A percentile compares a stretch with the other conserved stretches of the same genome.
phyloP scores from a whole-genome alignment of 208 protist genomes.

The Wallacemonas sp. region DNA sequence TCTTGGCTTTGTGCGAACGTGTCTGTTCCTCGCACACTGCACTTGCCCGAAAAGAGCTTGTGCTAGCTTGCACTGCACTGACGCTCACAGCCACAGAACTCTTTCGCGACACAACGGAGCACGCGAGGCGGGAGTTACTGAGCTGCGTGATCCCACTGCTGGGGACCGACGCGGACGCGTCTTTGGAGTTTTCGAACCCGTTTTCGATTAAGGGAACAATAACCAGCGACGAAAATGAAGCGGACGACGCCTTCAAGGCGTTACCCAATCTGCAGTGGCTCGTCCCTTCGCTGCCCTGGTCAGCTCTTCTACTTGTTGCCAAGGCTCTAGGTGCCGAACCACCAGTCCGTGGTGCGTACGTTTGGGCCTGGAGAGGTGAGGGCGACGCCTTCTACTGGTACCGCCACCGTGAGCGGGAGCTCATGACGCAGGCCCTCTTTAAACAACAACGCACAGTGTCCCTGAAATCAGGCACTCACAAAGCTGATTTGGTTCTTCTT shows the following conservation, averaged over 20 bases:
- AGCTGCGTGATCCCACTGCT: background rate
- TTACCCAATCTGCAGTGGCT: constrained; percentile 78
- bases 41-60: constrained; percentile 20
- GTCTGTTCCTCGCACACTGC: constrained; percentile 17
- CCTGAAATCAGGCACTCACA: constrained; percentile 28
- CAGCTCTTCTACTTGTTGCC: constrained; percentile 60
- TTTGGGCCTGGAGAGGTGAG: constrained; percentile 74
- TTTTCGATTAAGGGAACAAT: constrained; percentile 20
- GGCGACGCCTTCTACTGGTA: constrained; percentile 67
- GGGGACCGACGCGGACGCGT: constrained; percentile 10
- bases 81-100: background rate
- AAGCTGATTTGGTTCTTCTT: constrained; percentile 50
- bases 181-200: constrained; percentile 26
- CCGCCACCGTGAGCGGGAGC: constrained; percentile 24
- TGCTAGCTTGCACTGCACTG: constrained; percentile 21
- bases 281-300: constrained; percentile 58
- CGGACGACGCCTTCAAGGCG: constrained; percentile 33
- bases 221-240: constrained; percentile 25
- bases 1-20: constrained; percentile 4
- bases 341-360: constrained; percentile 44
- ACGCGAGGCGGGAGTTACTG: background rate
- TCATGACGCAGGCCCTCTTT: constrained; percentile 60
- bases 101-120: background rate
- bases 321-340: constrained; percentile 46
- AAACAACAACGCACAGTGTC: constrained; percentile 19